Conservation (phyloP, 2,329 filamentous ascomycete genomes). For the Trichoderma gracile region DNA sequence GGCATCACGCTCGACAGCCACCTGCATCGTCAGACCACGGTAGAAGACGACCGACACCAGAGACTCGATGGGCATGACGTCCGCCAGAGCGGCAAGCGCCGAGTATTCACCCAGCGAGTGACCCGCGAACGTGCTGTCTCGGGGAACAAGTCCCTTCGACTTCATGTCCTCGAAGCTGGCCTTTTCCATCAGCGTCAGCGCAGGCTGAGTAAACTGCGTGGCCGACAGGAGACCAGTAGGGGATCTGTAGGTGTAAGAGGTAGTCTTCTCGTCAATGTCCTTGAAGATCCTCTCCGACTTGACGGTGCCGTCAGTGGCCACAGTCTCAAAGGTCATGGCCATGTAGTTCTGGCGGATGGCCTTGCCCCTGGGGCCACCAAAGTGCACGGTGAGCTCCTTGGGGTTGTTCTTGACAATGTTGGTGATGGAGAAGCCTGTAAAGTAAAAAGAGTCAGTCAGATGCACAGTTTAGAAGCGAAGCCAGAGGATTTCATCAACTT, state of each 20-base stretch:
- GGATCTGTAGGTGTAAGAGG: constrained; percentile 95
- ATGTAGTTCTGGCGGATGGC: constrained; percentile 99
- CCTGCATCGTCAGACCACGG: constrained; percentile 98
- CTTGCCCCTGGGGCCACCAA: constrained; percentile 94
- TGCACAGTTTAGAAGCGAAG: not conserved
- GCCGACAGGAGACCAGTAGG: constrained; percentile 93
- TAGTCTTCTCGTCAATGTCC: constrained; percentile 88
- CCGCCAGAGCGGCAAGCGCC: constrained; percentile 89
- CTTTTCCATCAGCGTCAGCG: constrained; percentile 98
- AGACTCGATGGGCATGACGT: constrained; percentile 99
- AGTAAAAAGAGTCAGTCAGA: not conserved
- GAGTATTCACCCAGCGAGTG: constrained; percentile 99
- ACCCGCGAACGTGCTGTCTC: constrained; percentile 95
- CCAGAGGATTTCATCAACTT: constrained; percentile 40
- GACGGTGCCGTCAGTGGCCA: constrained; percentile 84
- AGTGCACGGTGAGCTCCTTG: constrained; percentile 97
- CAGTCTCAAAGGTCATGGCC: constrained; percentile 99
- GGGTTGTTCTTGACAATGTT: constrained; percentile 99
- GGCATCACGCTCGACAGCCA: constrained; percentile 94
- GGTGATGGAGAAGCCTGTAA: constrained; percentile 84
- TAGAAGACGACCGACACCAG: constrained; percentile 99
- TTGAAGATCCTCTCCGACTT: constrained; percentile 99
- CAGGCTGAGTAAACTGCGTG: constrained; percentile 97
- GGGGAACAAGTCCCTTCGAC: constrained; percentile 90
- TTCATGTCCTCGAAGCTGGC: constrained; percentile 99